Evolutionary conservation across 306 rosid genomes (phyloP).

Genomic region (Trifolium pratense): DNA sequence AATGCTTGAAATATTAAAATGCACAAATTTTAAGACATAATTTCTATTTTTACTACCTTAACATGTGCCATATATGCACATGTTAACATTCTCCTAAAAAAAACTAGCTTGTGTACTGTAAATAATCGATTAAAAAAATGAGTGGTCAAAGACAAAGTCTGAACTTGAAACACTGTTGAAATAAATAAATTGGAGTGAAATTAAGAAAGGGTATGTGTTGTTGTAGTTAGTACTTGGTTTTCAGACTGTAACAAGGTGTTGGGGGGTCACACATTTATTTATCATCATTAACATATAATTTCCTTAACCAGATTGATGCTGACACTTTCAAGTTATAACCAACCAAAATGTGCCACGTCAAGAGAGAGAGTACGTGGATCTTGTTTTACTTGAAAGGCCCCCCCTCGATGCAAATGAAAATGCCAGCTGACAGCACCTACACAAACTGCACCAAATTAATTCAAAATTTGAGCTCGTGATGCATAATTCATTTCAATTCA

Average conservation of each 20-base stretch:
- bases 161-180: background rate
- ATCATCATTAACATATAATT: constrained; percentile 54
- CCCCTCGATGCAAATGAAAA: background rate
- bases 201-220: background rate
- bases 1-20: no score
- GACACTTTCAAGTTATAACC: background rate
- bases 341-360: constrained; percentile 18
- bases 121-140: no score
- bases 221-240: background rate
- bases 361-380: background rate
- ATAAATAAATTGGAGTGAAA: background rate
- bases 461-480: constrained; percentile 39
- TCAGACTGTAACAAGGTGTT: constrained; percentile 31
- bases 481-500: no score
- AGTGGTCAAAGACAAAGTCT: background rate
- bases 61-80: no score
- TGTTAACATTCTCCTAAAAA: no score
- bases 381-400: background rate
- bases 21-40: no score
- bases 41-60: no score
- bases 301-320: constrained; percentile 10
- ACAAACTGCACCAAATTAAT: constrained; percentile 38
- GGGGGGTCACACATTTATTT: constrained; percentile 30
- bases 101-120: no score
- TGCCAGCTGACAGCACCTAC: constrained; percentile 31